Base-by-base conservation (phyloP, 2,329 filamentous ascomycete genomes). In the Exophiala xenobiotica region DNA sequence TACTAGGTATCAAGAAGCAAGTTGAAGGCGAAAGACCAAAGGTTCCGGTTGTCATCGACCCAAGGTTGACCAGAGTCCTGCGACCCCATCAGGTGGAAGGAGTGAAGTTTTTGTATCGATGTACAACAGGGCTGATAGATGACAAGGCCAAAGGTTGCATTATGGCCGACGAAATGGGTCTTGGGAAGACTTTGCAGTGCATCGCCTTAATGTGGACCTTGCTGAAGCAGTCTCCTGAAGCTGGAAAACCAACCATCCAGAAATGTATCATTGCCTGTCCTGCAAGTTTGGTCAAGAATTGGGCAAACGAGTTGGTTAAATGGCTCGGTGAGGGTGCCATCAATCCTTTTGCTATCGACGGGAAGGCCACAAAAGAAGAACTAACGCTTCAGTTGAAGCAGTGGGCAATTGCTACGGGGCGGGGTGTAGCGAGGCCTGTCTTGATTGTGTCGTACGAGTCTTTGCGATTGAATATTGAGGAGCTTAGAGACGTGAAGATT, bases 371-470 rank as follows among this genome's bases (percentile, higher is more conserved):
- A 0, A 99, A 99, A 66, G 89, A 95, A 61, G 93, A 97, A 64
- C 76, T 99, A 31, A 95, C 84, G 1, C 81, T 87, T 42, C 93
- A 99, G 66, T 79, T 99, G 57, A 86, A 89, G 29, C 93, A 97
- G 68, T 99, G 93, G 93, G 88, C 90, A 1, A 93, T 96, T 64
- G 83, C 92, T 3, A 90, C 82, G 24, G 93, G 93, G n/a, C 86
- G 95, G 42, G 78, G 90, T 9, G 85, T 99, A 18, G 93, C 91
- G 2, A 80, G 93, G 27, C 93, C 93, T 0, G 91, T 97, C 27
- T 87, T 99, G 46, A 99, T 99, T 52, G 91, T 99, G 35, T 99
- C 93, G 0, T 99, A 99, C 65, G 93, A 99, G 70, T 97, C 93
- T 0, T 77, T 99, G 12, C 86, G 93, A 49, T 75, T 97, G 47